These are phyloP conservation scores for Farysia itapuensis DNA, from an alignment of 1,284 basidiomycete genomes.

Conservation along the genomic window DNA sequence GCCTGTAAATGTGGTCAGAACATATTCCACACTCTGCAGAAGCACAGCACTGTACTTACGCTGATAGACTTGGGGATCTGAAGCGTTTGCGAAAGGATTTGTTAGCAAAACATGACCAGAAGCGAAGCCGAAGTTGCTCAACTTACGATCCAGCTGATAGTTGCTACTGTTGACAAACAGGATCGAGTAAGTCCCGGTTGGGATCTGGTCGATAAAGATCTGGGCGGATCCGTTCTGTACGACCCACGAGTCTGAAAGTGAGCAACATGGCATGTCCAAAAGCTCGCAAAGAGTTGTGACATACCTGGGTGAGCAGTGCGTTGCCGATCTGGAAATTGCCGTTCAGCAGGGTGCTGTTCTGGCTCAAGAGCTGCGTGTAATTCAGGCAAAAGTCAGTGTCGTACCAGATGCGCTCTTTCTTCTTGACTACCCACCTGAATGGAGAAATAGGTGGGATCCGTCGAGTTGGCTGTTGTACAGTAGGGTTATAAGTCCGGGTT, in stretches of 20 bases:
- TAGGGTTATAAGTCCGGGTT: no score
- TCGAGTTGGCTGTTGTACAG: conserved; percentile 49
- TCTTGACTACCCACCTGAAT: no score
- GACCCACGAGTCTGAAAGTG: no score
- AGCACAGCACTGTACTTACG: conserved; percentile 7
- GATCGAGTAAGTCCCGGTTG: conserved; percentile 31
- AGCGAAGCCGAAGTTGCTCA: no score
- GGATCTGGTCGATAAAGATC: conserved; percentile 40
- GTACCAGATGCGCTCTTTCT: background rate
- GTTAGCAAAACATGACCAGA: no score
- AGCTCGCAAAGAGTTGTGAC: background rate
- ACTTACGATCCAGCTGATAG: conserved; percentile 32
- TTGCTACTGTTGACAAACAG: conserved; percentile 47
- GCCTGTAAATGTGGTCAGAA: conserved; percentile 1
- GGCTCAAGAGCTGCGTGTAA: conserved; percentile 26
- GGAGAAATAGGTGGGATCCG: conserved; percentile 29
- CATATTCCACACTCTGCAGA: background rate
- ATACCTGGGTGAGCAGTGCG: conserved; percentile 19
- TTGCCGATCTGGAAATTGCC: conserved; percentile 49
- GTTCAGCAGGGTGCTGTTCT: conserved; percentile 35
- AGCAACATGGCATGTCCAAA: no score
- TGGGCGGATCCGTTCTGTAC: conserved; percentile 29
- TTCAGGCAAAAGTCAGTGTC: background rate
- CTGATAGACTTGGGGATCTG: conserved; percentile 36
- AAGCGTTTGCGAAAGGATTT: no score